phyloP scores from a whole-genome alignment of 257 asterid genomes.

The Solanum ossicruentum region DNA sequence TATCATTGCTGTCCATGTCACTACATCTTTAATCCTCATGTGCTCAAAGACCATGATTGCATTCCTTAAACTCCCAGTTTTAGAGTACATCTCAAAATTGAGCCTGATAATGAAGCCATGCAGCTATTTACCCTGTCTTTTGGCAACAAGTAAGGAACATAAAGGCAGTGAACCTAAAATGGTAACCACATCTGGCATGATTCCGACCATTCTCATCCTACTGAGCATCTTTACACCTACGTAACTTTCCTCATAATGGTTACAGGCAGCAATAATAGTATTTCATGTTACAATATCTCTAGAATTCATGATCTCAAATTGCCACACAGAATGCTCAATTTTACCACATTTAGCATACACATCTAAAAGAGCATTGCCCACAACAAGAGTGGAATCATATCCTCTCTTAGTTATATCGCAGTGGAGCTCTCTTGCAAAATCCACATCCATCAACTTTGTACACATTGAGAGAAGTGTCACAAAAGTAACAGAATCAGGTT shows the following conservation, averaged over 20 bases:
- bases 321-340: constrained; percentile 43
- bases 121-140: constrained; percentile 72
- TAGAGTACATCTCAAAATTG: constrained; percentile 72
- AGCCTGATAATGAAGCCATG: constrained; percentile 56
- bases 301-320: constrained; percentile 50
- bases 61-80: constrained; percentile 42
- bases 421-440: constrained; percentile 41
- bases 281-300: constrained; percentile 70
- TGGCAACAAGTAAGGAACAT: constrained; percentile 58
- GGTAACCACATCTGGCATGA: constrained; percentile 48
- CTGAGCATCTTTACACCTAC: constrained; percentile 56
- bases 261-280: constrained; percentile 56
- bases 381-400: constrained; percentile 30
- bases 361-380: constrained; percentile 65
- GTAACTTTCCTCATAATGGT: constrained; percentile 27
- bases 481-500: constrained; percentile 54
- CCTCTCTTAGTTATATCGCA: constrained; percentile 53
- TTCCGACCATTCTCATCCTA: constrained; percentile 55
- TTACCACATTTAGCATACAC: constrained; percentile 58
- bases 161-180: constrained; percentile 48
- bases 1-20: constrained; percentile 72
- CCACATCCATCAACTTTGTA: constrained; percentile 13
- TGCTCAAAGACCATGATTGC: constrained; percentile 41
- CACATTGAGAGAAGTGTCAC: constrained; percentile 43
- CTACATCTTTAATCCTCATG: constrained; percentile 53